A percentile compares a stretch with the other conserved stretches of the same genome.
Conservation (phyloP, 1,139 yeast species). For the Candida glucosophila region DNA sequence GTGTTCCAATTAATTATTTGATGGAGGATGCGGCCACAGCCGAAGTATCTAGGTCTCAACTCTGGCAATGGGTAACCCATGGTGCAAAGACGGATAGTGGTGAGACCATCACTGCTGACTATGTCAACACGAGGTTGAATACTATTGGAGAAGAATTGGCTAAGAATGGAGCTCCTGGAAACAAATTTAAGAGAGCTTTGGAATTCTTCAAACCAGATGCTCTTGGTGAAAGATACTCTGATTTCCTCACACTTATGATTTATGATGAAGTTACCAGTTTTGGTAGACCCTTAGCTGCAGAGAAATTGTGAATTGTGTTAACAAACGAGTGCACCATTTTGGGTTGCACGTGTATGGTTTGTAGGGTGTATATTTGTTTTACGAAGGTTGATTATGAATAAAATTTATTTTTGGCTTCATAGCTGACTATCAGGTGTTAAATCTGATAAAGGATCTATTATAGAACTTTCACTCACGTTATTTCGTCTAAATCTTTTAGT, state of each 20-base stretch:
- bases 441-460: too few species aligned
- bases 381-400: too few species aligned
- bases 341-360: too few species aligned
- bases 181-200: constrained; percentile 57
- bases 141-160: constrained; percentile 58
- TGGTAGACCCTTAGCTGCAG: constrained; percentile 38
- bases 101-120: constrained; percentile 47
- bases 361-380: too few species aligned
- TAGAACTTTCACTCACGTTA: too few species aligned
- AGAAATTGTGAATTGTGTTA: constrained; percentile 39
- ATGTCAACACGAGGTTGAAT: constrained; percentile 44
- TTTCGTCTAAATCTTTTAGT: too few species aligned
- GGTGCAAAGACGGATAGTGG: constrained; percentile 57
- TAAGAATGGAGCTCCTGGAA: constrained; percentile 38
- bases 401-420: too few species aligned
- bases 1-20: constrained; percentile 74
- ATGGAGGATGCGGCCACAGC: constrained; percentile 91
- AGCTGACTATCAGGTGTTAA: too few species aligned
- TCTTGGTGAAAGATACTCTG: constrained; percentile 58
- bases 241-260: constrained; percentile 63
- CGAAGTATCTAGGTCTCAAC: constrained; percentile 74
- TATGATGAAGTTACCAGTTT: constrained; percentile 61
- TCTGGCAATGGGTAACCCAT: constrained; percentile 81
- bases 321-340: too few species aligned
- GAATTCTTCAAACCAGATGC: constrained; percentile 59